Evolutionary conservation across 2,329 filamentous ascomycete species (phyloP).

Genomic region (Chaetomium strumarium): DNA sequence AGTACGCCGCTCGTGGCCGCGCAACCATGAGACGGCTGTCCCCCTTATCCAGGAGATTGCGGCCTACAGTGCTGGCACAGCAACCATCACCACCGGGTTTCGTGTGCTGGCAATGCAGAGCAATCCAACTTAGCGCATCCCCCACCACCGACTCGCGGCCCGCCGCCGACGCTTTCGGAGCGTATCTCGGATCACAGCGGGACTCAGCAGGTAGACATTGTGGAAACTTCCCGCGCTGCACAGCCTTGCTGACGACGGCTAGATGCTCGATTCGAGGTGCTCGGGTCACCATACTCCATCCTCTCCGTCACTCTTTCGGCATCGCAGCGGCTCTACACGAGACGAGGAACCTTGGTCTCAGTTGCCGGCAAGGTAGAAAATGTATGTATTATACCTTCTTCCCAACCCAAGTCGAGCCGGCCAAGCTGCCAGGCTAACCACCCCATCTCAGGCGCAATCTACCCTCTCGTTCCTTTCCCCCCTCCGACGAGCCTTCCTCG

Average conservation of each 20-base stretch:
- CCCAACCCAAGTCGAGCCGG: neutral
- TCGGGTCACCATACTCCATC: conserved; percentile 87
- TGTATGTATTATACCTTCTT: conserved; percentile 50
- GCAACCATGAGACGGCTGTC: conserved; percentile 40
- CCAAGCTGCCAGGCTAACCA: neutral
- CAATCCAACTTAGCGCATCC: conserved; percentile 57
- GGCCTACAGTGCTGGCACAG: conserved; percentile 24
- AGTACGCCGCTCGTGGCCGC: conserved; percentile 5
- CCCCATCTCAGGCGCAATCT: conserved; percentile 63
- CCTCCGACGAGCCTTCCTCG: conserved; percentile 69
- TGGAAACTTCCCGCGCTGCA: neutral
- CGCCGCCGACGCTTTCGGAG: conserved; percentile 51
- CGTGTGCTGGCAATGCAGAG: conserved; percentile 51
- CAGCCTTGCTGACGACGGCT: conserved; percentile 12
- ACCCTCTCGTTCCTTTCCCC: conserved; percentile 84
- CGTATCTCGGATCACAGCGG: conserved; percentile 37
- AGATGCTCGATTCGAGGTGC: conserved; percentile 94
- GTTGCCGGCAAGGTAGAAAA: conserved; percentile 88
- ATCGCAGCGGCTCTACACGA: conserved; percentile 88
- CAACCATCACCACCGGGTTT: conserved; percentile 29
- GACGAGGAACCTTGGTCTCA: conserved; percentile 83
- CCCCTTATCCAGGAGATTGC: conserved; percentile 34
- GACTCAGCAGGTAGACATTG: conserved; percentile 45
- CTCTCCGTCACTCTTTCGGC: conserved; percentile 89
- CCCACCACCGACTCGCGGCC: conserved; percentile 51